Base-by-base conservation (phyloP, 163 green algal species). In the Chloromonas sp. region DNA sequence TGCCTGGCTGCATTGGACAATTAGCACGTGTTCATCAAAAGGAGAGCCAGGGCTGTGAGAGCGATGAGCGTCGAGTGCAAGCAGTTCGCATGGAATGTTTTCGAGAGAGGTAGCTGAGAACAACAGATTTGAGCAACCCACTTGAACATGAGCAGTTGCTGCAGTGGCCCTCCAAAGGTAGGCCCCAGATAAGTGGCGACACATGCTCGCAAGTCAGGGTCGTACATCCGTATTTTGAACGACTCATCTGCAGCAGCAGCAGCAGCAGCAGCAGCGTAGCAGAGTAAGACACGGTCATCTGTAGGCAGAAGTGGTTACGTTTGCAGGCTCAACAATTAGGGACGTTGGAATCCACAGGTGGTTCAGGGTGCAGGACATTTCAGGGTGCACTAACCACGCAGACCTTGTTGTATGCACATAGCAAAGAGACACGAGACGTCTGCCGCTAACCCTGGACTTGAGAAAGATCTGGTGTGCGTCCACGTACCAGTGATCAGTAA, bases 111-210 rank as follows among this genome's bases (percentile, higher is more conserved):
- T 36, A 36, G 36, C 36, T 36, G 36, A 36, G 36, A 36, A 36
- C 36, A 36, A 36, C 36, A 36, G 36, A 36, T 36, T 36, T 36
- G 36, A 36, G 66, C 11, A 5, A 74, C 86, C 8, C 58, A 91
- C 81, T 88, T 89, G 89, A 94, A 94, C 70, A 91, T 90, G 81
- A 91, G 61, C 78, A 94, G 84, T 71, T 90, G 85, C 3, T 61
- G 78, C 83, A 96, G 86, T 13, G 91, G 88, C 36, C 88, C 91
- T 8, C 87, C 88, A 84, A 92, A 94, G 1, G 90, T 93, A 36
- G 93, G 93, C 0, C 91, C 91, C 60, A 92, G 87, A 87, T 90
- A 92, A 0, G 88, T 93, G 36, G 85, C 84, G 5, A 89, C 86
- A 2, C 81, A 82, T 2, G 78, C 82, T 0, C 83, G 79, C 0